These are phyloP conservation scores for Apiotrichum gamsii DNA, from an alignment of 1,284 basidiomycete species.

Conservation along the genomic window DNA sequence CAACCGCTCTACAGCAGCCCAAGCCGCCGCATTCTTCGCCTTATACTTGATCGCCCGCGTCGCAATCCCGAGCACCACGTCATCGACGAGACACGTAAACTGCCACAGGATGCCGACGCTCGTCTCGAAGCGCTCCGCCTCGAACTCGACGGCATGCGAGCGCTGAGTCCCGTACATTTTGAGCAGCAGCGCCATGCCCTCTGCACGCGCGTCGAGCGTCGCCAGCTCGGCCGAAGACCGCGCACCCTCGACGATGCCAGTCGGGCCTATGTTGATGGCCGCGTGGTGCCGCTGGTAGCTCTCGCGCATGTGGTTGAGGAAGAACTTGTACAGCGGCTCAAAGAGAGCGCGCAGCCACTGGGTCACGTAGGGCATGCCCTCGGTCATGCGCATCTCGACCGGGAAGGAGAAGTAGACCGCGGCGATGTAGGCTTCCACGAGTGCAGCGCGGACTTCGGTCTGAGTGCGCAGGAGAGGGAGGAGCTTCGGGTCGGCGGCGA, in stretches of 20 bases:
- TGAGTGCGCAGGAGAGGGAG: constrained; percentile 34
- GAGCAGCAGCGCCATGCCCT: constrained; percentile 31
- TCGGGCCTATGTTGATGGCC: constrained; percentile 19
- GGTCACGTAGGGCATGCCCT: constrained; percentile 26
- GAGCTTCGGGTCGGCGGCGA: constrained; percentile 28
- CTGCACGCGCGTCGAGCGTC: constrained; percentile 18
- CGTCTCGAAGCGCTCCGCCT: constrained; percentile 29
- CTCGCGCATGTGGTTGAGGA: constrained; percentile 34
- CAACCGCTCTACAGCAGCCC: constrained; percentile 33
- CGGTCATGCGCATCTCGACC: constrained; percentile 13
- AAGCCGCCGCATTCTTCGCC: constrained; percentile 36
- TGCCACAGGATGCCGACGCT: constrained; percentile 30
- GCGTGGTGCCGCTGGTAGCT: constrained; percentile 30
- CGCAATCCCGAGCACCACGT: constrained; percentile 31
- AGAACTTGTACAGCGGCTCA: constrained; percentile 40
- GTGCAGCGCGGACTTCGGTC: constrained; percentile 40
- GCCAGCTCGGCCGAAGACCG: constrained; percentile 22
- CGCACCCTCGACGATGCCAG: constrained; percentile 23
- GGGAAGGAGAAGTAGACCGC: constrained; percentile 38
- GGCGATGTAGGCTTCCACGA: constrained; percentile 45
- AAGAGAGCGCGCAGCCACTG: constrained; percentile 42
- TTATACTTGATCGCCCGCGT: constrained; percentile 26
- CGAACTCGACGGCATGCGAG: constrained; percentile 21
- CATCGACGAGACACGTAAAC: constrained; percentile 29
- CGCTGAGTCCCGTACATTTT: constrained; percentile 19